phyloP scores from a whole-genome alignment of 106 monocot species.

The Agapanthus africanus region DNA sequence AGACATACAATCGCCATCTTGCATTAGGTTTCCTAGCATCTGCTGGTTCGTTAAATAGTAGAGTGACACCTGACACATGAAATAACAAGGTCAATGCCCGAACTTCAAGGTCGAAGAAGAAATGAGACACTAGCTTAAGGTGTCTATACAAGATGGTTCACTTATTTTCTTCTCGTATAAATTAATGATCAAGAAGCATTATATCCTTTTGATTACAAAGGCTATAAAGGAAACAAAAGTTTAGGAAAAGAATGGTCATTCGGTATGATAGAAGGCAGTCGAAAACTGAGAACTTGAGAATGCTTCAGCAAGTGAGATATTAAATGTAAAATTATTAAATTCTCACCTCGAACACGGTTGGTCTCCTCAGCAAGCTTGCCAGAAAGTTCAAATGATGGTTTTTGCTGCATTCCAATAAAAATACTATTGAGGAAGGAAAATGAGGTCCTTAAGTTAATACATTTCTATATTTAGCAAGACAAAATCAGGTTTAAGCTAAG shows the following conservation, averaged over 20 bases:
- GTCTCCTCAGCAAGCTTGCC: conserved; percentile 99
- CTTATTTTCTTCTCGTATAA: not conserved
- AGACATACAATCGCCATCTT: conserved; percentile 89
- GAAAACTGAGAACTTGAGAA: not conserved
- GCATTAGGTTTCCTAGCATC: conserved; percentile 84
- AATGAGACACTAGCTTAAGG: no score
- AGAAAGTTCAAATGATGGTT: conserved; percentile 96
- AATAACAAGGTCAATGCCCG: not conserved
- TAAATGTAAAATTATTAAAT: not conserved
- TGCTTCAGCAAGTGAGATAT: not conserved
- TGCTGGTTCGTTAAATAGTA: conserved; percentile 71
- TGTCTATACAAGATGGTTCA: no score
- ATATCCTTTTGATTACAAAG: not conserved
- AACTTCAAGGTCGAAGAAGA: not conserved
- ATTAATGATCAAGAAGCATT: not conserved
- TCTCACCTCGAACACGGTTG: conserved; percentile 76
- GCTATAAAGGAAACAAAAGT: not conserved
- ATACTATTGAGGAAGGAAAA: not conserved
- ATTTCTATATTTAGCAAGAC: not conserved
- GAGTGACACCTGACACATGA: conserved; percentile 54
- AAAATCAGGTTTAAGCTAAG: no score
- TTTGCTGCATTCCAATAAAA: conserved; percentile 49
- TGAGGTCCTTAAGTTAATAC: not conserved
- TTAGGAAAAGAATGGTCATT: not conserved
- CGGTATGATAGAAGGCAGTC: not conserved